Conservation (phyloP, 129 eudicot species). For the Scalesia atractyloides region DNA sequence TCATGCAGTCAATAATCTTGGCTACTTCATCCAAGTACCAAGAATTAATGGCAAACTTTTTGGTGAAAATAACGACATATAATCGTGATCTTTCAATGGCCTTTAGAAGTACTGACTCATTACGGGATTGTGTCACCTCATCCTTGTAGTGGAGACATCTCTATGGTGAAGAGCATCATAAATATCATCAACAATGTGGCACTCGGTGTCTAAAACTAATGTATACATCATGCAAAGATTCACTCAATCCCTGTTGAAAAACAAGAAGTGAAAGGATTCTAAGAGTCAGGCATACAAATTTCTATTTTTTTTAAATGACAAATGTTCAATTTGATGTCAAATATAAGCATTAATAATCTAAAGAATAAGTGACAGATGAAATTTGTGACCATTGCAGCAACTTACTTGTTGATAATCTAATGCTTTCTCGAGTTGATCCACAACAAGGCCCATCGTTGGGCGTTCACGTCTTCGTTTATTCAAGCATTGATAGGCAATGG, state of each 20-base stretch:
- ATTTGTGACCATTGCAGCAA: not conserved
- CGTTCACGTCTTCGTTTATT: not conserved
- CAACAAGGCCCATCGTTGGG: constrained; percentile 15
- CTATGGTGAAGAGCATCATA: not conserved
- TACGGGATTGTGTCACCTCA: not conserved
- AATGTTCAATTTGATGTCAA: not conserved
- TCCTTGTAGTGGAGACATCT: constrained; percentile 11
- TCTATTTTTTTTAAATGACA: no score
- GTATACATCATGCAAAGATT: constrained; percentile 17
- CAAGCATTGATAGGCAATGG: constrained; percentile 22
- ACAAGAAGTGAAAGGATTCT: not conserved
- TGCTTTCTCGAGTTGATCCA: constrained; percentile 13
- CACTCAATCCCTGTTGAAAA: constrained; percentile 9
- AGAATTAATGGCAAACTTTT: not conserved
- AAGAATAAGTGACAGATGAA: not conserved
- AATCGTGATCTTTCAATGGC: not conserved
- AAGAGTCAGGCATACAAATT: no score
- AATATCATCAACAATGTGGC: not conserved
- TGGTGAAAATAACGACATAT: not conserved
- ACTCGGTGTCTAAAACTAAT: not conserved
- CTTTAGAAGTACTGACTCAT: not conserved
- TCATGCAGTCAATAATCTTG: constrained; percentile 20
- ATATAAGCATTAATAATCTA: not conserved
- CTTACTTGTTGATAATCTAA: constrained; percentile 14
- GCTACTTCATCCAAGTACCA: constrained; percentile 31